A percentile compares a stretch with the other conserved stretches of the same genome.
Conservation (phyloP, 805 yeast species). For the Tetrapisispora namnaoensis region DNA sequence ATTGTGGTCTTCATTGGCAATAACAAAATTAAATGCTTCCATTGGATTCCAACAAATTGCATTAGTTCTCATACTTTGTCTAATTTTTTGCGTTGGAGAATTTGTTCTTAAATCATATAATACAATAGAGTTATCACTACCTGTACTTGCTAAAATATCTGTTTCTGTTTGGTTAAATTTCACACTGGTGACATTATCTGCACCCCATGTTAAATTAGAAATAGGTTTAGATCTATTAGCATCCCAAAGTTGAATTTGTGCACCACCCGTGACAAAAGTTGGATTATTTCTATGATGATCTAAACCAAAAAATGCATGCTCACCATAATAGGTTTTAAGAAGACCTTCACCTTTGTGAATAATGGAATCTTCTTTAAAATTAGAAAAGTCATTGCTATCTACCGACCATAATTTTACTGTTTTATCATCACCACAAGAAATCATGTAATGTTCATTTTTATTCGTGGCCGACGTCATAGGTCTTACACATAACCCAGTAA, state of each 20-base stretch:
- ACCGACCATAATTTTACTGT: slow-evolving; percentile 85
- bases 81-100: slow-evolving; percentile 85
- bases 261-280: slow-evolving; percentile 87
- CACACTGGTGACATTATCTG: slow-evolving; percentile 77
- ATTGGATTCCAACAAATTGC: slow-evolving; percentile 93
- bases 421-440: slow-evolving; percentile 89
- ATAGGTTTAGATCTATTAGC: slow-evolving; percentile 65
- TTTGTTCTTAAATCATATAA: slow-evolving; percentile 85
- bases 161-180: slow-evolving; percentile 87
- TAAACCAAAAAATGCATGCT: slow-evolving; percentile 70
- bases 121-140: slow-evolving; percentile 83
- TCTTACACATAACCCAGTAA: slow-evolving; percentile 73
- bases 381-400: slow-evolving; percentile 39
- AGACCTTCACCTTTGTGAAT: slow-evolving; percentile 41
- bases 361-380: slow-evolving; percentile 25
- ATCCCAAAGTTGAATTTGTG: slow-evolving; percentile 88
- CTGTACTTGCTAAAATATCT: slow-evolving; percentile 77
- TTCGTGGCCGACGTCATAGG: slow-evolving; percentile 30
- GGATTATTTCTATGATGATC: slow-evolving; percentile 76
- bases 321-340: slow-evolving; percentile 71
- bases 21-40: slow-evolving; percentile 90
- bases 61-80: slow-evolving; percentile 73
- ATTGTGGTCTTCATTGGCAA: slow-evolving; percentile 91
- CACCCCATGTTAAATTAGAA: slow-evolving; percentile 87
- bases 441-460: slow-evolving; percentile 35